These are phyloP conservation scores for Podaxis sp. DNA, from an alignment of 768 basidiomycete genomes.

Conservation along the genomic window DNA sequence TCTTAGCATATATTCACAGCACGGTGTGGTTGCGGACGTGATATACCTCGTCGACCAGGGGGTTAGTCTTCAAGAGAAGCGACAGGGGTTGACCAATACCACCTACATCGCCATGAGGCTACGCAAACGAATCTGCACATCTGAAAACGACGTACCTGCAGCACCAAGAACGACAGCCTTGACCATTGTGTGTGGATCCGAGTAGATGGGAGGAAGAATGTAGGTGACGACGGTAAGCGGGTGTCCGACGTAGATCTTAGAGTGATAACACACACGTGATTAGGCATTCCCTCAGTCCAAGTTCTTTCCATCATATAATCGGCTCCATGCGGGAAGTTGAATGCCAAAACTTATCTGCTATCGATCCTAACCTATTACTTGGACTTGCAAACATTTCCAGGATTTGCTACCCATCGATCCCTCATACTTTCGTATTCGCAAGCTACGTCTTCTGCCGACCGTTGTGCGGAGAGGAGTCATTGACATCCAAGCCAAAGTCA, in stretches of 20 bases:
- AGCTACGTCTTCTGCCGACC: neutral
- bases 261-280: slow-evolving; percentile 5
- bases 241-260: slow-evolving; percentile 4
- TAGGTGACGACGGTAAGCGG: slow-evolving; percentile 11
- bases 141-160: slow-evolving; percentile 52
- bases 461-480: too few relatives aligned
- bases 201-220: slow-evolving; percentile 19
- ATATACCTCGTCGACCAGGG: slow-evolving; percentile 69
- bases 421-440: neutral
- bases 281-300: neutral
- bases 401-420: neutral
- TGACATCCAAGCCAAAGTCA: too few relatives aligned
- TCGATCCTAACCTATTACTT: neutral
- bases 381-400: neutral
- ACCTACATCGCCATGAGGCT: slow-evolving; percentile 39
- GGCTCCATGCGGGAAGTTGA: neutral
- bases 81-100: slow-evolving; percentile 97
- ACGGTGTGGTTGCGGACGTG: slow-evolving; percentile 1
- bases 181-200: slow-evolving; percentile 32
- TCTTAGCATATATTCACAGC: neutral
- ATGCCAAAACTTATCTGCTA: neutral
- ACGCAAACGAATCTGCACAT: neutral
- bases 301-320: neutral
- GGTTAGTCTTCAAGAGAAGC: slow-evolving; percentile 85
- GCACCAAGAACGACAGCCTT: slow-evolving; percentile 97